Base-by-base conservation (phyloP, 805 yeast species). In the Kodamaea leandrae region DNA sequence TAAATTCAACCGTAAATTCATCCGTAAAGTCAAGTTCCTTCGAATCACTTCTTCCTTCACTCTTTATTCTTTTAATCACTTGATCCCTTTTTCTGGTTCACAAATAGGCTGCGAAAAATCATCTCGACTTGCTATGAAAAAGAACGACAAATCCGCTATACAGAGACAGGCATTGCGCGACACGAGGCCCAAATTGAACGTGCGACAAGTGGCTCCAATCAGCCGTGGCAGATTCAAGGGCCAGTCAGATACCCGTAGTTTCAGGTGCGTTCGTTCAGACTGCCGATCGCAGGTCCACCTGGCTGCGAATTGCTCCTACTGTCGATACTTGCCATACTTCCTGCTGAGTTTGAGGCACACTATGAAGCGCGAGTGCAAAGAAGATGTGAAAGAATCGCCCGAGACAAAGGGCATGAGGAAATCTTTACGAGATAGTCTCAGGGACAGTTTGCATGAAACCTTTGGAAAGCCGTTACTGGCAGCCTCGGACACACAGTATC, bases 151-250 rank as follows among this genome's bases (percentile, higher is more conserved):
- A 25, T n/a, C 28, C 6, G 17, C 32, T 5, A 27, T 17, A 13
- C 7, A 27, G 17, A 27, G 32, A 14, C 13, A 4, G 4, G 32
- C n/a, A 25, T 10, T 6, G 17, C 32, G 6, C 15, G 32, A 27
- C 5, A 6, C 18, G 4, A 16, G 16, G 15, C 10, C 16, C 7
- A 27, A 18, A 18, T 10, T 24, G n/a, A 9, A 21, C 20, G 25
- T 25, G n/a, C 36, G 25, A 13, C 17, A 8, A n/a, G 16, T 30
- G 12, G 16, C 23, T 3, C 36, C 41, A 20, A 37, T 37, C 1
- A 21, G 28, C 4, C 8, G 24, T 8, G 68, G 66, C 0, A 45
- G 47, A 24, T 61, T 60, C 44, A 57, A 45, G 38, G 65, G 64
- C 1, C 16, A 32, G 4, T 46, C 43, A 21, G 66, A 63, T 39